Base-by-base conservation (phyloP, 768 basidiomycete genomes). In the Cyclocybe aegerita region DNA sequence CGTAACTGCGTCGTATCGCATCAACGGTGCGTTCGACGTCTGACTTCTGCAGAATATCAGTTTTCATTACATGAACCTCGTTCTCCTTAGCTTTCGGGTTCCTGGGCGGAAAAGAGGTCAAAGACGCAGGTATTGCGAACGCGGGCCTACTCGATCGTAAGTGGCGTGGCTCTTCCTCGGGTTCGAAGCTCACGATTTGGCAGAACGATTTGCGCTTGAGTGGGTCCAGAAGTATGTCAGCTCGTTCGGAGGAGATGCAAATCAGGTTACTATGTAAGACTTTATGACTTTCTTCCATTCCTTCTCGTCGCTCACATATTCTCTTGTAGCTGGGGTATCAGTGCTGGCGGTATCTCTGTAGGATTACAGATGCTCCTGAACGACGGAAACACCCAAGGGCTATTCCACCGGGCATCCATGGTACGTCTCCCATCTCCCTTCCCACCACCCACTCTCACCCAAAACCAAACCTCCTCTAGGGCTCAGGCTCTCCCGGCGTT, bases 1-100 rank as follows among this genome's bases (percentile, higher is more conserved):
- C 23, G 57, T 49, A 17, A 49, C 50, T 5, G 50, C 50, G 9
- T 55, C 54, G 16, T 58, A 57, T 34, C 50, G 44, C 10, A 12
- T 56, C 15, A 49, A 41, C 16, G 48, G 50, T 49, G 32, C 14
- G 49, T 43, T 7, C 2, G 11, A 16, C 6, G 37, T 14, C 1
- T 23, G 23, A 23, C 23, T 23, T 23, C 23, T 1, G 1, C 23
- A 1, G 0, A 23, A 1, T 12, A 31, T 9, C 10, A 34, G 8
- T 3, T 10, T 14, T 11, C 17, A 6, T 5, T 15, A 30, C 6
- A 1, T 11, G 4, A 36, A 6, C 3, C 10, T 8, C n/a, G 15
- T 29, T 16, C 16, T 30, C 3, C 34, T 15, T 7, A 55, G 54
- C 45, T 2, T 36, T 50, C 9, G 54, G 54, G 3, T 55, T 50